A percentile compares a stretch with the other conserved stretches of the same genome.
Evolutionary conservation across 179 eudicot species (phyloP).

Genomic region (Corrigiola litoralis): DNA sequence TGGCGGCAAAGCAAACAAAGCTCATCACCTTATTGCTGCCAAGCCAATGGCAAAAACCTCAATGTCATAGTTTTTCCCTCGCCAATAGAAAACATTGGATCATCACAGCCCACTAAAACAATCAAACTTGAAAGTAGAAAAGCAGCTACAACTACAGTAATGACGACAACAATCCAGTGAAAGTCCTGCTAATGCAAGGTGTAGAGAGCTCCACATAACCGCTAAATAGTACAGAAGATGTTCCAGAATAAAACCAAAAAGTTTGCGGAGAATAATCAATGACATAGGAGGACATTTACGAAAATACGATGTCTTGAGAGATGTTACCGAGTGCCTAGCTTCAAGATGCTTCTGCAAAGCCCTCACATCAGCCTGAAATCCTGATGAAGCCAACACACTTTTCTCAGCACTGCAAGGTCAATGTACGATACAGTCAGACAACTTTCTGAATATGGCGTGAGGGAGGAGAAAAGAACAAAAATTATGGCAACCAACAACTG

Average conservation of each 20-base stretch:
- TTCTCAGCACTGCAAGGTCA: conserved; percentile 65
- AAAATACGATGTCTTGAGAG: no score
- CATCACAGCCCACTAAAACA: background rate
- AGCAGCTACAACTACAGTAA: no score
- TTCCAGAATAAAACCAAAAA: no score
- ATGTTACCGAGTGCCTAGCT: conserved; percentile 66
- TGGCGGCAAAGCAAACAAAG: conserved; percentile 8
- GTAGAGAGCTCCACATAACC: no score
- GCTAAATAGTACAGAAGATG: no score
- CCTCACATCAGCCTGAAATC: conserved; percentile 95
- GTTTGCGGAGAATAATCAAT: no score
- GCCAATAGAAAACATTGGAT: background rate
- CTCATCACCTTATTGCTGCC: background rate
- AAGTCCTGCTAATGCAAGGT: no score
- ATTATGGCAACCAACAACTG: background rate
- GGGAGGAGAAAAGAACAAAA: background rate
- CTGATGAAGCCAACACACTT: conserved; percentile 75
- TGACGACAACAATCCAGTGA: no score
- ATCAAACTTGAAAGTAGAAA: no score
- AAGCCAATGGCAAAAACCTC: conserved; percentile 3
- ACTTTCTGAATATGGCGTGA: background rate
- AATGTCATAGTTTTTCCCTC: background rate
- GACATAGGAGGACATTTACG: no score
- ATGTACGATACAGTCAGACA: conserved; percentile 7
- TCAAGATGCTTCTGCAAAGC: conserved; percentile 74